phyloP scores from a whole-genome alignment of 345 rosid species.

The Salix arbutifolia region DNA sequence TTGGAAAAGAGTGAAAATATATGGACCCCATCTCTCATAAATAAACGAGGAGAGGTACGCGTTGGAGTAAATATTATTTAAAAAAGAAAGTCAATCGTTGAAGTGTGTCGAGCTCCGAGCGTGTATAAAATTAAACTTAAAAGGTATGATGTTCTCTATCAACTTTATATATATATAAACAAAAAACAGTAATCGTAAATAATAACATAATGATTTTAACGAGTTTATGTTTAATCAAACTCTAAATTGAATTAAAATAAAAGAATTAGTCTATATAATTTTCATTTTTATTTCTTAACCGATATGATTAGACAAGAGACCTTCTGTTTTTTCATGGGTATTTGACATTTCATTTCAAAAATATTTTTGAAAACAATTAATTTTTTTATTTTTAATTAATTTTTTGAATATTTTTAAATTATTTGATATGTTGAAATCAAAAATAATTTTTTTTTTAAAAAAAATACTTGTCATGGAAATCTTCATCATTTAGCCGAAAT shows the following conservation, averaged over 20 bases:
- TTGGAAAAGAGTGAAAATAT: neutral
- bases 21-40: neutral
- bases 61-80: neutral
- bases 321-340: too few species aligned
- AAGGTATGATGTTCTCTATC: neutral
- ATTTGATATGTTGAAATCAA: too few species aligned
- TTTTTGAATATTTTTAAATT: too few species aligned
- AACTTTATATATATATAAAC: too few species aligned
- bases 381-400: too few species aligned
- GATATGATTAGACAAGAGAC: neutral
- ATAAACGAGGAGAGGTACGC: neutral
- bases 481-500: neutral
- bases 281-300: too few species aligned
- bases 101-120: neutral
- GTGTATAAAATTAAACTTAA: neutral
- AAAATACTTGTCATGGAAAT: neutral
- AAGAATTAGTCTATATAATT: too few species aligned
- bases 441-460: neutral
- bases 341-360: too few species aligned
- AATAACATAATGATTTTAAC: neutral
- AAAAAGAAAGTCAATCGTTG: neutral
- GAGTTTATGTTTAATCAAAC: neutral
- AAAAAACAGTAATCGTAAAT: neutral
- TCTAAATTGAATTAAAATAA: too few species aligned
- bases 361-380: too few species aligned